Base-by-base conservation (phyloP, 495 filamentous ascomycete genomes). In the Rostrohypoxylon terebratum region DNA sequence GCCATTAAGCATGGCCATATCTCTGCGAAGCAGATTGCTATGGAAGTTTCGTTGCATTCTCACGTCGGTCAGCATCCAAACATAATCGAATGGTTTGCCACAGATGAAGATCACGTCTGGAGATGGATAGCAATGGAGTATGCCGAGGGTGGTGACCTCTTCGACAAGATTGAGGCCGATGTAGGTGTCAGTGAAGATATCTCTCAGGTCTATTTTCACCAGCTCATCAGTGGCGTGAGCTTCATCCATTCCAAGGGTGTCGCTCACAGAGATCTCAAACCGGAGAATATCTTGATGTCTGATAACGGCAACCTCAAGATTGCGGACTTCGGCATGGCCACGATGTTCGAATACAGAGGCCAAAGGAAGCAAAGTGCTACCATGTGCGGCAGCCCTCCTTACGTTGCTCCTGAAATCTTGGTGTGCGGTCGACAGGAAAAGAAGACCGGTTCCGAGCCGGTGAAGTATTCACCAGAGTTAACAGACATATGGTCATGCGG, bases 101-200 rank as follows among this genome's bases (percentile, higher is more conserved):
- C 88, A 3, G 96, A 93, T 58, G 94, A 98, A 78, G 94, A 99
- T 77, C 77, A 83, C 2, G 81, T 90, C n/a, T 99, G 96, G 96
- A 86, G 90, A 73, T 99, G 95, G 95, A 97, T 99, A 75, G 94
- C 93, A 13, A 98, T 99, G 94, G 96, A 99, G 79, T 90, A 93
- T 73, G 96, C 96, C 47, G 93, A 95, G 69, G 96, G 96, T 45
- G 96, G 96, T 13, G 96, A 99, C 78, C 87, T 99, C 11, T 99
- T 99, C 82, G 96, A 99, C 87, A 99, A 99, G 83, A 98, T 99
- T 76, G 96, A 99, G 79, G 94, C 96, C 3, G 96, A 99, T 79
- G 92, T 93, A 31, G 96, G 96, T 61, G 92, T 98, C 10, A 87
- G 89, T 9, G 92, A 97, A 79, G 93, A 97, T 80, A 91, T 99